phyloP scores from a whole-genome alignment of 257 asterid genomes.

The Handroanthus guayacan region DNA sequence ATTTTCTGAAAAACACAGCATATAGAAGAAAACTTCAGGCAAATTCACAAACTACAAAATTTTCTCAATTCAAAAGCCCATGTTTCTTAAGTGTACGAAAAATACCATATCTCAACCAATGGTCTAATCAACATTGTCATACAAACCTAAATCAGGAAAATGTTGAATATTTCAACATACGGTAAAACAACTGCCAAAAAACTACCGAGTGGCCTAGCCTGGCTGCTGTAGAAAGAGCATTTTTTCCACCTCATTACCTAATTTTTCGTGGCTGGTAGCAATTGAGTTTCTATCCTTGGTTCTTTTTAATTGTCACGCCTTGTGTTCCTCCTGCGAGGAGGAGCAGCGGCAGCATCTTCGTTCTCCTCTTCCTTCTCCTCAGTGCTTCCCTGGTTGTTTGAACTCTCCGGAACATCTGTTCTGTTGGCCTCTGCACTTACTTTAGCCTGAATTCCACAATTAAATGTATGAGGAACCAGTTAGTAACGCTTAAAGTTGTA shows the following conservation, averaged over 20 bases:
- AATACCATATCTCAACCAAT: slow-evolving; percentile 38
- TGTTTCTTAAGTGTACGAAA: slow-evolving; percentile 33
- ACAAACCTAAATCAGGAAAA: slow-evolving; percentile 46
- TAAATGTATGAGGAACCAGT: background rate
- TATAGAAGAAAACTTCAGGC: too few species aligned
- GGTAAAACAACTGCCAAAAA: slow-evolving; percentile 36
- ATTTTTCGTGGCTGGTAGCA: slow-evolving; percentile 9
- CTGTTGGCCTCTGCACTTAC: slow-evolving; percentile 52
- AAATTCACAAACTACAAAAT: slow-evolving; percentile 34
- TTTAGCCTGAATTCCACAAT: slow-evolving; percentile 50
- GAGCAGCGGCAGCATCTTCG: slow-evolving; percentile 51
- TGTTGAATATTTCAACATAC: slow-evolving; percentile 32
- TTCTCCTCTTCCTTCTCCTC: slow-evolving; percentile 70
- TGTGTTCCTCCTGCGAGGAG: slow-evolving; percentile 65
- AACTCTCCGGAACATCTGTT: slow-evolving; percentile 58
- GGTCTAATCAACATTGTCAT: slow-evolving; percentile 46
- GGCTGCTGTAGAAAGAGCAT: slow-evolving; percentile 5
- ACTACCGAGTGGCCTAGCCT: slow-evolving; percentile 26
- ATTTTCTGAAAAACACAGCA: too few species aligned
- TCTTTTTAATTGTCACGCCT: slow-evolving; percentile 74
- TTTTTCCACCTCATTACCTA: slow-evolving; percentile 16
- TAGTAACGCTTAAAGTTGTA: background rate
- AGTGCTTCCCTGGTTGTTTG: slow-evolving; percentile 55
- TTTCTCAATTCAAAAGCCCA: slow-evolving; percentile 32
- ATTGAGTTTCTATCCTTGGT: background rate